Conservation (phyloP, 169 alveolate genomes). For the Plasmodium gaboni region DNA sequence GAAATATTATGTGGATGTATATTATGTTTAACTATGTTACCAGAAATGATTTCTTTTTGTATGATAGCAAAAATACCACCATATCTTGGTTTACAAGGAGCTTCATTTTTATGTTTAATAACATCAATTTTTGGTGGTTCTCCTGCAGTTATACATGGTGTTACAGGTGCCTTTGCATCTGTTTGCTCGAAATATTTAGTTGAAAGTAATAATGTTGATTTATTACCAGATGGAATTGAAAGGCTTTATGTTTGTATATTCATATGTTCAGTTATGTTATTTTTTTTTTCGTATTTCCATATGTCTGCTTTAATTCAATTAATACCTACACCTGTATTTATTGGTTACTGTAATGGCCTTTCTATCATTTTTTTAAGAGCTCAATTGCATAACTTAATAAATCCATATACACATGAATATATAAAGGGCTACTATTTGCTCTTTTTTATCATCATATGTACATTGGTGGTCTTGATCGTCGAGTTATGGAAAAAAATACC, state of each 20-base stretch:
- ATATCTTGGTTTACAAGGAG: constrained; percentile 86
- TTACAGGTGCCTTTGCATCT: constrained; percentile 85
- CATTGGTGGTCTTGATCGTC: constrained; percentile 58
- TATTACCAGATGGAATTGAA: constrained; percentile 73
- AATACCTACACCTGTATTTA: constrained; percentile 86
- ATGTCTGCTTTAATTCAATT: constrained; percentile 85
- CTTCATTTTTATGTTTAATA: constrained; percentile 85
- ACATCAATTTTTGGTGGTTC: constrained; percentile 87
- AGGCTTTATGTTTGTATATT: constrained; percentile 68
- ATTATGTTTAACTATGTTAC: constrained; percentile 87
- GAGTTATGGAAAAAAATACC: constrained; percentile 73
- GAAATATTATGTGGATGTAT: constrained; percentile 84
- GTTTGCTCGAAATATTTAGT: constrained; percentile 82
- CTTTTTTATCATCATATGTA: constrained; percentile 48
- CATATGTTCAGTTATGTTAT: constrained; percentile 81
- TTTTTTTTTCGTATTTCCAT: constrained; percentile 83
- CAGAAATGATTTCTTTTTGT: constrained; percentile 87
- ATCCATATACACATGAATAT: constrained; percentile 81
- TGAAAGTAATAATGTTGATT: constrained; percentile 21
- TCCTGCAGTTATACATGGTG: constrained; percentile 87
- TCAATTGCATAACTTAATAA: constrained; percentile 85
- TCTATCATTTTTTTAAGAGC: constrained; percentile 86
- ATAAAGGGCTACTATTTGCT: constrained; percentile 77
- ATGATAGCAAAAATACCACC: constrained; percentile 88
- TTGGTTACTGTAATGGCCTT: constrained; percentile 88